Evolutionary conservation across 306 rosid species (phyloP), one percentile per base, ranked within the genome.

Genomic region (Begonia loranthoides): DNA sequence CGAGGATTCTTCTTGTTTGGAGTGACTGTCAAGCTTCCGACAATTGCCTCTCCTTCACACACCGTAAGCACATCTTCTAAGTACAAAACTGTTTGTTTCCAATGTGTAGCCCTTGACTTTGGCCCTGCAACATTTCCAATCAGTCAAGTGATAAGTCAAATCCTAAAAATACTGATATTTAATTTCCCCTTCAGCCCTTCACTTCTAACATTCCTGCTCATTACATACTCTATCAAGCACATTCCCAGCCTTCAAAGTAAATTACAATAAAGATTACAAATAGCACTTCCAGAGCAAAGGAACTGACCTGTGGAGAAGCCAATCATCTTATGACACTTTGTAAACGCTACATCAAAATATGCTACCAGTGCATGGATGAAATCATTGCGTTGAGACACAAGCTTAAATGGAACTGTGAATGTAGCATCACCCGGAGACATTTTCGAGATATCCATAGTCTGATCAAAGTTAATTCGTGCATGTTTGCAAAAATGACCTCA

Each of bases 401-500:
- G 95, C 77, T 90, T 90, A 70, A 90, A 90, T 19, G 99, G 92
- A 46, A 82, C 95, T 1, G 94, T 68, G 70, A 90, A 90, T 51
- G 94, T 80, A 64, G 84, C 81, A 68, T 90, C 99, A n/a, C 99
- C 99, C 1, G 99, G 73, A 5, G 84, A 61, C 95, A 90, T 90
- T 73, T 90, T 90, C 13, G 99, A 90, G 67, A 90, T 90, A 68
- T 90, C 95, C 99, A 90, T 90, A 9, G 94, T 76, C 99, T 90
- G 78, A 70, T 60, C 16, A 64, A 80, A 58, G 36, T 4, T 28
- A 28, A 3, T 28, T 7, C 36, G 9, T 28, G 36, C 36, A 4
- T 28, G 36, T 28, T 28, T 4, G 36, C 36, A 3, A 28, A 28
- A 28, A 28, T 28, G 36, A 28, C 36, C 22, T 19, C 22, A 19